Evolutionary conservation across 345 rosid genomes (phyloP), one percentile per base, ranked within the genome.

Genomic region (Erucastrum elatum): DNA sequence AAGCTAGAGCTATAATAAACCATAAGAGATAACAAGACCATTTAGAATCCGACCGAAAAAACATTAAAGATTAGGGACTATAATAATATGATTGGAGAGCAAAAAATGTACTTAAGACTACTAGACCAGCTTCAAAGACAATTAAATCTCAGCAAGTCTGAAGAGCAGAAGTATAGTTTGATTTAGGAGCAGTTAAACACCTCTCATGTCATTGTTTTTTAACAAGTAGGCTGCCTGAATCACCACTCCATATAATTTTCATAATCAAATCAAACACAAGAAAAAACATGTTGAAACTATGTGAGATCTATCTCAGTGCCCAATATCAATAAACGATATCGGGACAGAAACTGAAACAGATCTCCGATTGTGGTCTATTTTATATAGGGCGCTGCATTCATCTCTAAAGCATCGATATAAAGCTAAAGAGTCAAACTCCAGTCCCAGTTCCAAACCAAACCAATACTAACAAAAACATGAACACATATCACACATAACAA

Each of bases 171-270:
- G 87, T 77, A 21, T 74, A 12, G 0, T 71, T 89, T 44, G 1
- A 62, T 93, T 0, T 93, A 58, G 89, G 94, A 90, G 91, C 86
- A 86, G 89, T 79, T 84, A 15, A 93, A 90, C 98, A 82, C 98
- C 96, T 77, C 75, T 83, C 81, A 76, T 85, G 89, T 90, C 82
- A 87, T 70, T 0, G 55, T 7, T 5, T 58, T 6, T 6, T 21
- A 75, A 79, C 86, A 83, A 84, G 84, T 83, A 83, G 90, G 98
- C 76, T 93, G 96, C 98, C 98, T 90, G 96, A 90, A 87, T 84
- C 46, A 89, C 94, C 46, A 71, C 94, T 88, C 96, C 86, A 12
- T 71, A 29, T 8, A 6, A 7, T 11, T 5, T 55, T 1, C 5
- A 58, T 34, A 15, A 53, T 9, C 21, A 8, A 64, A 2, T 64